phyloP scores from a whole-genome alignment of 331 rosid species.

The Telfairia occidentalis region DNA sequence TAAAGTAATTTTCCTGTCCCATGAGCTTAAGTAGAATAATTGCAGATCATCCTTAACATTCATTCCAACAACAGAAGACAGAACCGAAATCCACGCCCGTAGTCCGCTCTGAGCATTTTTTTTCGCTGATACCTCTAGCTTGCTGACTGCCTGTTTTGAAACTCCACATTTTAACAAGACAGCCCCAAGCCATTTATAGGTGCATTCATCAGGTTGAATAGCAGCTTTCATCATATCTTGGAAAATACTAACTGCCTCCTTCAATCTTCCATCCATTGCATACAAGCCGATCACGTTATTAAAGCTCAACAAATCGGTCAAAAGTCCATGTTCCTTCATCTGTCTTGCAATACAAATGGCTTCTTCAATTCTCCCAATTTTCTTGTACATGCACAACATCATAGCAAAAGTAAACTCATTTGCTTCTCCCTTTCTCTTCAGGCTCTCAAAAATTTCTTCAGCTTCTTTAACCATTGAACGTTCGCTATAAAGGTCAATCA shows the following conservation, averaged over 20 bases:
- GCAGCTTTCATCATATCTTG: conserved; percentile 40
- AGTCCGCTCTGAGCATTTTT: conserved; percentile 41
- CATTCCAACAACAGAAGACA: conserved; percentile 47
- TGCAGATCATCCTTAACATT: conserved; percentile 28
- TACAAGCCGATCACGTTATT: conserved; percentile 61
- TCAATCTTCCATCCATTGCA: conserved; percentile 57
- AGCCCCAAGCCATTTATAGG: conserved; percentile 50
- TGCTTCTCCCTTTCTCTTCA: conserved; percentile 48
- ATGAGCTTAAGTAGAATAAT: conserved; percentile 1
- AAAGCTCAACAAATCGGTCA: conserved; percentile 57
- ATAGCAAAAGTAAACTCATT: conserved; percentile 71
- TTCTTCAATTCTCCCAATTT: conserved; percentile 47
- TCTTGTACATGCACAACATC: conserved; percentile 81
- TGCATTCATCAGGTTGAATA: conserved; percentile 41
- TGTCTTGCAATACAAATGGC: conserved; percentile 55
- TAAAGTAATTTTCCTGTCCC: neutral
- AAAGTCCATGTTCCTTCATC: conserved; percentile 46
- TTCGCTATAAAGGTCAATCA: conserved; percentile 68
- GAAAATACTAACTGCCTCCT: conserved; percentile 47
- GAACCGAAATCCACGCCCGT: conserved; percentile 59
- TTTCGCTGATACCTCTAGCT: conserved; percentile 39
- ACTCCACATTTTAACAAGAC: conserved; percentile 66
- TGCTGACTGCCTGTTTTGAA: conserved; percentile 55
- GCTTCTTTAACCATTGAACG: conserved; percentile 64
- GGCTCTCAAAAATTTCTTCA: conserved; percentile 45